phyloP scores from a whole-genome alignment of 768 basidiomycete genomes.

The Lactarius vividus region DNA sequence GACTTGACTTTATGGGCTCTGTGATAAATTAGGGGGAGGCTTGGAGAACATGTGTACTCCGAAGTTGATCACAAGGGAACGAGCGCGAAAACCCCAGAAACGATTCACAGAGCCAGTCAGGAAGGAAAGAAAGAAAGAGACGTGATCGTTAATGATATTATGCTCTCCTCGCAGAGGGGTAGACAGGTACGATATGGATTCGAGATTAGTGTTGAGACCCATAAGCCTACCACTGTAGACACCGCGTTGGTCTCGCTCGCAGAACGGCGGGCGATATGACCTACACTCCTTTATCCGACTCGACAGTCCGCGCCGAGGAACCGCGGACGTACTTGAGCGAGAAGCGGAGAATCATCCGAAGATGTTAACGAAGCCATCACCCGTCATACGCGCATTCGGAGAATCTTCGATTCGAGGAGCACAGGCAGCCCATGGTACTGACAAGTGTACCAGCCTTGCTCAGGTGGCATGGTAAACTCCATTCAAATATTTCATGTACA shows the following conservation, averaged over 20 bases:
- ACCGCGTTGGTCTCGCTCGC: background rate
- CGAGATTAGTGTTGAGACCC: background rate
- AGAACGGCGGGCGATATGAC: background rate
- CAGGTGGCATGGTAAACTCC: background rate
- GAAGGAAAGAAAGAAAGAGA: background rate
- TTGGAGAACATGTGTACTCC: background rate
- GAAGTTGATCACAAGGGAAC: background rate
- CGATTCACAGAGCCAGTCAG: background rate
- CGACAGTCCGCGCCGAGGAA: background rate
- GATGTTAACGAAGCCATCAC: background rate
- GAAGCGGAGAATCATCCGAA: background rate
- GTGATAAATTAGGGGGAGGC: background rate
- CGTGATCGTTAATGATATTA: background rate
- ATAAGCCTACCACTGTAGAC: background rate
- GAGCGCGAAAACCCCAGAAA: background rate
- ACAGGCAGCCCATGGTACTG: background rate
- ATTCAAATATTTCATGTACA: background rate
- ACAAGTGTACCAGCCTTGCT: background rate
- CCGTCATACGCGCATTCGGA: background rate
- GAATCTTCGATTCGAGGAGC: background rate
- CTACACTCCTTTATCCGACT: background rate
- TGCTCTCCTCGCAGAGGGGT: background rate
- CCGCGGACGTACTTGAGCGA: background rate
- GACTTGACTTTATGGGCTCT: background rate
- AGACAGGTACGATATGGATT: background rate